phyloP scores from a whole-genome alignment of 1,284 basidiomycete species.

The Kwoniella shivajii region DNA sequence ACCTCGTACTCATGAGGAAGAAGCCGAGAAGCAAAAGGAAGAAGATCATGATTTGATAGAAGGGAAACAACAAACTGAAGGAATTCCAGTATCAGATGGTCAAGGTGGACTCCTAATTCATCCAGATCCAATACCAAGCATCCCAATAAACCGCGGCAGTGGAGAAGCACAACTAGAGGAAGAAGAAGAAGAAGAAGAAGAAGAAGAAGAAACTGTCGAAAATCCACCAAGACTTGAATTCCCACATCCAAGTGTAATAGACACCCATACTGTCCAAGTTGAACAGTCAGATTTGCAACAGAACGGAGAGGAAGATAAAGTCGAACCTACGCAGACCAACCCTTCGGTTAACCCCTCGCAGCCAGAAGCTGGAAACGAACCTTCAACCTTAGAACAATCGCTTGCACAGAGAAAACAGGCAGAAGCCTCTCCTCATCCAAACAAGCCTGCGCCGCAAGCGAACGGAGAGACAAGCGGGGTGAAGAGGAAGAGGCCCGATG shows the following conservation, averaged over 20 bases:
- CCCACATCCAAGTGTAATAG: no score
- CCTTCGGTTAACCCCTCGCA: no score
- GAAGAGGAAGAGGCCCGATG: neutral
- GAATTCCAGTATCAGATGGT: constrained; percentile 30
- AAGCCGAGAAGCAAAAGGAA: neutral
- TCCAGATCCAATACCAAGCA: neutral
- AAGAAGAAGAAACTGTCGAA: neutral
- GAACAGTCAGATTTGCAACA: no score
- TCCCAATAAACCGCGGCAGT: neutral
- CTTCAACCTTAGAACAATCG: no score
- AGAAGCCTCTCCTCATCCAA: no score
- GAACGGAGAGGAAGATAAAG: no score
- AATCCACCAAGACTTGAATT: neutral
- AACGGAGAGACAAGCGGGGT: no score
- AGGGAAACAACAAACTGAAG: constrained; percentile 9
- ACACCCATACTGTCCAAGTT: no score
- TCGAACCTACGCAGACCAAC: no score
- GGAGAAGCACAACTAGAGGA: neutral
- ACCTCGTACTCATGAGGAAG: neutral
- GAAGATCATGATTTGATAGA: neutral
- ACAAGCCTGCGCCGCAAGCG: no score
- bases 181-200: neutral
- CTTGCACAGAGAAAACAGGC: no score
- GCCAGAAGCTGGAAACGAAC: no score
- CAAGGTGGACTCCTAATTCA: constrained; percentile 30